Evolutionary conservation across 495 filamentous ascomycete species (phyloP), one percentile per base, ranked within the genome.

Genomic region (Hypoxylon perforatum): DNA sequence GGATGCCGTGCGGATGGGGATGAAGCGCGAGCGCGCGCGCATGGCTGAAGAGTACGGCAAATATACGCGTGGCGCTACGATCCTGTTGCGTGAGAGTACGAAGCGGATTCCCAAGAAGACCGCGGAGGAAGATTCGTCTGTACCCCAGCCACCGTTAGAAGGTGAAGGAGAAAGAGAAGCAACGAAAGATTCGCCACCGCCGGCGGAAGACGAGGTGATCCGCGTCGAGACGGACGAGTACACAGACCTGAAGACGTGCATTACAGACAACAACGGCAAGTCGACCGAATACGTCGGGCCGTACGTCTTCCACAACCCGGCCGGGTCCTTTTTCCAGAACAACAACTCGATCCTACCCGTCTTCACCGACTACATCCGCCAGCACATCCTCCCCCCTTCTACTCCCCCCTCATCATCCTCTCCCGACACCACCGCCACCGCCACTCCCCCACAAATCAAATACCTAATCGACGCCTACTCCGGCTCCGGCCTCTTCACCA

Each of bases 401-500:
- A 8, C 70, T 68, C 69, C 9, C 15, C 0, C 57, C 63, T 5
- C 63, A 72, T 7, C 70, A 65, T 33, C 39, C 47, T 9, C 57
- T 59, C 11, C 67, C 61, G 17, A 63, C 57, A 12, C 65, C 3
- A 28, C 33, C 50, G 44, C 65, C 50, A 42, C 65, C 49, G 76
- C 73, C 45, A 80, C 41, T 4, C 1, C 44, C 33, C 41, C 65
- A 0, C 19, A 81, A 22, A 90, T 96, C 75, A 90, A 87, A 60
- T 92, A 94, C 80, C 87, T 99, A 11, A 90, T 99, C 50, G 95
- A 99, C 80, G 95, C 95, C 48, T 99, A 99, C 84, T 99, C 91
- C 57, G 95, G 95, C 76, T 95, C 91, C 0, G 95, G 95, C 33
- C 91, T 99, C 66, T 99, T 99, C 85, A 97, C 92, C 60, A 91